Evolutionary conservation across 2,329 filamentous ascomycete species (phyloP), one percentile per base, ranked within the genome.

Genomic region (Emergomyces orientalis): DNA sequence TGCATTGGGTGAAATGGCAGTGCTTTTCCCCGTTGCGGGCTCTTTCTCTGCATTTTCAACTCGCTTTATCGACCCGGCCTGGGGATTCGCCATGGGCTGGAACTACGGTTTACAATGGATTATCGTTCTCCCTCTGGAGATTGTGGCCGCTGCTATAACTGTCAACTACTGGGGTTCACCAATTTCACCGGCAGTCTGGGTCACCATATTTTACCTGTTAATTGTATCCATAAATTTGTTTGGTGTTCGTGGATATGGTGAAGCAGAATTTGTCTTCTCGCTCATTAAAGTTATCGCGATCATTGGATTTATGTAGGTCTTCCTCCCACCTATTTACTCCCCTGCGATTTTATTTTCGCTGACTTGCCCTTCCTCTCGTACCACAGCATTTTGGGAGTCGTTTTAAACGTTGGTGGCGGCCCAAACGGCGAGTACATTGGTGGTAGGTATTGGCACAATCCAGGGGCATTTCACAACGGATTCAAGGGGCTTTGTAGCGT

Each of bases 51-150:
- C 73, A 69, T 81, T 73, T 72, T 81, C 71, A 41, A 62, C 66
- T 47, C 65, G 67, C 17, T 71, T 68, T 51, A 71, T 80, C 7
- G 81, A 84, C 66, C 81, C 81, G 3, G 80, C 79, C 0, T 69
- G 80, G 57, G 77, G 78, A 2, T 79, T 79, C 68, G 79, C 79
- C 11, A 71, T 79, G 30, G 79, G 79, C n/a, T 80, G 77, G 77
- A 79, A 79, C 62, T 83, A 79, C 66, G 75, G 58, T 67, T 59
- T 47, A 66, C 88, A 91, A 74, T 96, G 91, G 91, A 81, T 94
- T 2, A 82, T 89, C 47, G 85, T 91, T 0, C 74, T 96, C 30
- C 91, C 91, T 0, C 81, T 95, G 58, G 86, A 88, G 70, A 86
- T 88, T 63, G 82, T 83, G 0, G 86, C 86, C 11, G 82, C 84